A percentile compares a stretch with the other conserved stretches of the same genome.
phyloP scores from a whole-genome alignment of 2,329 filamentous ascomycete genomes.

The Aurifilum marmelostoma region DNA sequence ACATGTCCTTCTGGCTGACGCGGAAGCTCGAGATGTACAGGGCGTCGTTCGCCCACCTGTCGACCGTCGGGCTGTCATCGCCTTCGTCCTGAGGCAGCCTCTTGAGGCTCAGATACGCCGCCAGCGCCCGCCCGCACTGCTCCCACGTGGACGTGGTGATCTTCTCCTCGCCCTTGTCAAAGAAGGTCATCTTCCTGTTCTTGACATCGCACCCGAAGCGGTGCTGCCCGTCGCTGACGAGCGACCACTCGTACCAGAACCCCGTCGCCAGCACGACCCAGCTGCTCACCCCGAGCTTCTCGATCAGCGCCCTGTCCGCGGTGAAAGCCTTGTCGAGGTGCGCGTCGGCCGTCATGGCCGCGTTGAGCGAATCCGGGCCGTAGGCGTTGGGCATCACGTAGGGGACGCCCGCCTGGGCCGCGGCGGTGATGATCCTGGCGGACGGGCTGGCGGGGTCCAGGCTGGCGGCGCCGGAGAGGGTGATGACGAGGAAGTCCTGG shows the following conservation, averaged over 20 bases:
- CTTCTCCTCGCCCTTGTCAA: constrained; percentile 58
- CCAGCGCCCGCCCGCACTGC: constrained; percentile 58
- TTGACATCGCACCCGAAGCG: constrained; percentile 55
- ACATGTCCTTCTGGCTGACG: constrained; percentile 65
- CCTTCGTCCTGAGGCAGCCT: constrained; percentile 45
- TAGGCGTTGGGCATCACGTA: constrained; percentile 61
- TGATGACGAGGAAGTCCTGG: constrained; percentile 63
- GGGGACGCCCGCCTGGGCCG: constrained; percentile 56
- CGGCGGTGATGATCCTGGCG: constrained; percentile 55
- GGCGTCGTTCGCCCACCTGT: constrained; percentile 49
- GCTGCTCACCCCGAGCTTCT: constrained; percentile 43
- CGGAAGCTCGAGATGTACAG: constrained; percentile 60
- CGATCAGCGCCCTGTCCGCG: constrained; percentile 42
- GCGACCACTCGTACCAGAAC: constrained; percentile 58
- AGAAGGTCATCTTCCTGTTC: constrained; percentile 47
- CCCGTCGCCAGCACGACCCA: constrained; percentile 51
- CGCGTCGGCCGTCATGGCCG: constrained; percentile 43
- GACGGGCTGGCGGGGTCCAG: constrained; percentile 46
- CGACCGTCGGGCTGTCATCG: constrained; percentile 42
- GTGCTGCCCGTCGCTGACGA: constrained; percentile 37
- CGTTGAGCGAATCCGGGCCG: constrained; percentile 44
- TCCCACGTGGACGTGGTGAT: constrained; percentile 61
- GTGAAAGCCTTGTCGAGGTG: constrained; percentile 33
- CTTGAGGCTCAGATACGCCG: constrained; percentile 49
- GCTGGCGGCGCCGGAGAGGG: constrained; percentile 46